Evolutionary conservation across 1,139 yeast species (phyloP).

Genomic region (Sugiyamaella grinbergsii): DNA sequence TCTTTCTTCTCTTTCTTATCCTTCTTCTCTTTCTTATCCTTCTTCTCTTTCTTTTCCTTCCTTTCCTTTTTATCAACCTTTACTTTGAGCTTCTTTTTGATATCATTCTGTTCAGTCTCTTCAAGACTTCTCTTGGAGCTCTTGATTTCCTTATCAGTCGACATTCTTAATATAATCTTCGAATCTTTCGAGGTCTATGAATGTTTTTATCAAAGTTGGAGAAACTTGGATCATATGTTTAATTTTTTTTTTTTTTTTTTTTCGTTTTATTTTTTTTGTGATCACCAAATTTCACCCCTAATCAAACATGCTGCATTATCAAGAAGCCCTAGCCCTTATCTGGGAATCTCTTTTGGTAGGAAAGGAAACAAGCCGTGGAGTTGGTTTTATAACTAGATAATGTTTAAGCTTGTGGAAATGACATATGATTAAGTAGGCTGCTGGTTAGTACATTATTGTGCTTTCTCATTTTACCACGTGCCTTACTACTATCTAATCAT

Average conservation of each 20-base stretch:
- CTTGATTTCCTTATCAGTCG: conserved; percentile 15
- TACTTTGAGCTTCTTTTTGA: conserved; percentile 28
- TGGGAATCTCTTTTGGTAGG: not conserved
- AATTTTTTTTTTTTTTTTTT: conserved; percentile 3
- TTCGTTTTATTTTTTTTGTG: not conserved
- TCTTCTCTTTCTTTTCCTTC: conserved; percentile 48
- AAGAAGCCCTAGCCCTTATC: conserved; percentile 4
- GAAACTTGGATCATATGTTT: not conserved
- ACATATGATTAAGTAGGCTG: too few species aligned
- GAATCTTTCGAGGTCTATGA: not conserved
- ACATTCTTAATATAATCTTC: conserved; percentile 1
- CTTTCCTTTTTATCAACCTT: conserved; percentile 34
- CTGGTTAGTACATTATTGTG: too few species aligned
- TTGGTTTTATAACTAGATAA: too few species aligned
- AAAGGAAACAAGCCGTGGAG: not conserved
- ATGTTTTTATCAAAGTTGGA: not conserved
- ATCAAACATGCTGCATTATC: conserved; percentile 4
- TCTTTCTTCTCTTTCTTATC: conserved; percentile 52
- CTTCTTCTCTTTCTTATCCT: conserved; percentile 45
- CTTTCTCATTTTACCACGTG: too few species aligned
- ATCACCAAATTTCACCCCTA: conserved; percentile 1
- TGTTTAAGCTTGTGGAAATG: too few species aligned
- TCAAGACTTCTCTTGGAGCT: conserved; percentile 22
- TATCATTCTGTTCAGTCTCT: conserved; percentile 21
- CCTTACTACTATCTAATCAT: too few species aligned